A percentile compares a stretch with the other conserved stretches of the same genome.
Conservation (phyloP, 1,284 basidiomycete species). For the Pascua guehoae region DNA sequence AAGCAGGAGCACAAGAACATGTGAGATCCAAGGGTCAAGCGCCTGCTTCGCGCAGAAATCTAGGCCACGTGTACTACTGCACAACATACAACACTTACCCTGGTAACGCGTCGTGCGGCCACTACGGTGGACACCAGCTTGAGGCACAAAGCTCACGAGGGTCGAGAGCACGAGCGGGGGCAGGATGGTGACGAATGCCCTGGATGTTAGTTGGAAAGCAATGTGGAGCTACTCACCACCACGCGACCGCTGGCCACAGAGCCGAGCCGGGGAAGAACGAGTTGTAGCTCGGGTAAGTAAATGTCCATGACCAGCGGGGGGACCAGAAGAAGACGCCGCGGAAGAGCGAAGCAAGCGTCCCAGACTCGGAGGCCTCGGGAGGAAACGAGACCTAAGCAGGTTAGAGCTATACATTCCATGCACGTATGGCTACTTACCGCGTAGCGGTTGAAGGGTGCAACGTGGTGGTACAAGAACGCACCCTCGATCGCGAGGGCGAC, state of each 20-base stretch:
- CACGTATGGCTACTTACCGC: slow-evolving; percentile 16
- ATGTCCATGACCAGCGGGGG: slow-evolving; percentile 29
- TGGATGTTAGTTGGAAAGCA: slow-evolving; percentile 9
- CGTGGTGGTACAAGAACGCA: slow-evolving; percentile 31
- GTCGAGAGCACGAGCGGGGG: slow-evolving; percentile 40
- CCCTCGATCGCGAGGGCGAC: slow-evolving; percentile 33
- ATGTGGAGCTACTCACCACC: slow-evolving; percentile 35
- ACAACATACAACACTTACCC: slow-evolving; percentile 17
- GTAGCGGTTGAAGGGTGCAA: slow-evolving; percentile 39
- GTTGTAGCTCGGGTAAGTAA: slow-evolving; percentile 31
- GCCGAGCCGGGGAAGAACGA: slow-evolving; percentile 22
- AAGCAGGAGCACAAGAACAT: background rate
- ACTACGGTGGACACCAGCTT: slow-evolving; percentile 26
- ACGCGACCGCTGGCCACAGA: slow-evolving; percentile 37
- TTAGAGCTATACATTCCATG: background rate
- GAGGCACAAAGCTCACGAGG: slow-evolving; percentile 40
- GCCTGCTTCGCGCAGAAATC: background rate
- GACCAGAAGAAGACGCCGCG: slow-evolving; percentile 41
- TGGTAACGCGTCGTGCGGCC: slow-evolving; percentile 29
- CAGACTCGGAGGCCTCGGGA: slow-evolving; percentile 23
- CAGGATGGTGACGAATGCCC: slow-evolving; percentile 41
- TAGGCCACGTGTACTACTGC: too few species aligned
- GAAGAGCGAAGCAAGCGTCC: slow-evolving; percentile 32
- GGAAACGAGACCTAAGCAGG: slow-evolving; percentile 33
- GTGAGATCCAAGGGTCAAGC: too few species aligned